Evolutionary conservation across 139 green algal species (phyloP), one percentile per base, ranked within the genome.

Genomic region (Chloropicon primus): DNA sequence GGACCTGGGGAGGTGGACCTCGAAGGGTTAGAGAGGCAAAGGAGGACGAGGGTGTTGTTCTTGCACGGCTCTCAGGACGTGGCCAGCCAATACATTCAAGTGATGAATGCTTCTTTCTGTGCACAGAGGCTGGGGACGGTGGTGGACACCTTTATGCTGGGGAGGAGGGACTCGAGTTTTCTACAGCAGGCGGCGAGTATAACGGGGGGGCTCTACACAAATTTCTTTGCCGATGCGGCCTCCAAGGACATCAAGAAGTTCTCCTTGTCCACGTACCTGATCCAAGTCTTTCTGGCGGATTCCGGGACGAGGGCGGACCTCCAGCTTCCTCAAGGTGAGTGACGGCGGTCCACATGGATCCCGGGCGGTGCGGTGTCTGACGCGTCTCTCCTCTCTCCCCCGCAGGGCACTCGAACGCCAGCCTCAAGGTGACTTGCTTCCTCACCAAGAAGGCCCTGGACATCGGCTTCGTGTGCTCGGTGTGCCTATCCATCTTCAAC

Each of bases 401-500:
- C n/a, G n/a, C n/a, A n/a, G n/a, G n/a, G n/a, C n/a, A n/a, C n/a
- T n/a, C n/a, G 41, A 62, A 62, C 41, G 41, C 41, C 10, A 62
- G 41, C 41, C 41, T 62, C 41, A 62, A 62, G 41, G 41, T 62
- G 41, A 62, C 41, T 5, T 62, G 41, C 41, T 62, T 62, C 41
- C 41, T 62, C 41, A 62, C 41, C 41, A 5, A 89, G 80, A 79
- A 77, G 1, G 28, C 87, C 0, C 87, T 95, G 29, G 88, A 93
- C 79, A 72, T 89, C 3, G 91, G 88, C 21, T 94, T 84, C 74
- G 91, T 95, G 24, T 96, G 91, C 82, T 95, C 89, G 0, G 90
- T 95, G 73, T 96, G 91, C 79, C 85, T 96, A 10, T 92, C 88
- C 75, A 91, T 96, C 73, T 96, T 94, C 84, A 95, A 91, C 85